phyloP scores from a whole-genome alignment of 2,329 filamentous ascomycete species.

The Coniochaeta prunicola region DNA sequence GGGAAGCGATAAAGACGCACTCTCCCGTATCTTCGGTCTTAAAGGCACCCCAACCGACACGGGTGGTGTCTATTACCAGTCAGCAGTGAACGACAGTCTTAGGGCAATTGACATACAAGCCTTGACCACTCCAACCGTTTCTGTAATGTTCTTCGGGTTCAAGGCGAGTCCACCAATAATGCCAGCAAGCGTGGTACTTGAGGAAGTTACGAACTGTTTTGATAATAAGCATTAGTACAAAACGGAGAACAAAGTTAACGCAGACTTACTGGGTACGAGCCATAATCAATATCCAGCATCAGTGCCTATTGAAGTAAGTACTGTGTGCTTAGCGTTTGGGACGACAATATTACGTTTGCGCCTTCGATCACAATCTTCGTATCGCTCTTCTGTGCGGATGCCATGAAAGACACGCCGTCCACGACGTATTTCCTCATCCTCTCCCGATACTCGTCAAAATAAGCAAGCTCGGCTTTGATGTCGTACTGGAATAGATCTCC shows the following conservation, averaged over 20 bases:
- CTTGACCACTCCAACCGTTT: conserved; percentile 60
- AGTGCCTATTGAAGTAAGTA: conserved; percentile 33
- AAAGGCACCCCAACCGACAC: conserved; percentile 57
- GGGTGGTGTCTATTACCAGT: conserved; percentile 47
- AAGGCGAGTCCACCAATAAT: conserved; percentile 57
- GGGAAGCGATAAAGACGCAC: conserved; percentile 14
- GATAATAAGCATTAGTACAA: conserved; percentile 9
- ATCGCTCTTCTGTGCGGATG: conserved; percentile 49
- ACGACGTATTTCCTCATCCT: conserved; percentile 54
- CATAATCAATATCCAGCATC: conserved; percentile 59
- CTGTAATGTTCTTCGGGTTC: conserved; percentile 51
- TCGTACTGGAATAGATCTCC: conserved; percentile 49
- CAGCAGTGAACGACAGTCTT: conserved; percentile 10
- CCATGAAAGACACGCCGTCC: conserved; percentile 60
- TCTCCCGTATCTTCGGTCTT: conserved; percentile 51
- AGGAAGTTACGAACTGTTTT: conserved; percentile 42
- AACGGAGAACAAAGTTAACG: conserved; percentile 2
- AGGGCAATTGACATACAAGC: conserved; percentile 37
- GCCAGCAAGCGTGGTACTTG: conserved; percentile 52
- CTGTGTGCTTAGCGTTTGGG: conserved; percentile 7
- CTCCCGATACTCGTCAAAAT: conserved; percentile 51
- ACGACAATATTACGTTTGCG: conserved; percentile 33
- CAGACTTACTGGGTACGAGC: conserved; percentile 23
- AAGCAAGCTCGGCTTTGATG: conserved; percentile 59
- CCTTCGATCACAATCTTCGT: conserved; percentile 61